Conservation (phyloP, 768 basidiomycete species). For the Sarcomyxa edulis region DNA sequence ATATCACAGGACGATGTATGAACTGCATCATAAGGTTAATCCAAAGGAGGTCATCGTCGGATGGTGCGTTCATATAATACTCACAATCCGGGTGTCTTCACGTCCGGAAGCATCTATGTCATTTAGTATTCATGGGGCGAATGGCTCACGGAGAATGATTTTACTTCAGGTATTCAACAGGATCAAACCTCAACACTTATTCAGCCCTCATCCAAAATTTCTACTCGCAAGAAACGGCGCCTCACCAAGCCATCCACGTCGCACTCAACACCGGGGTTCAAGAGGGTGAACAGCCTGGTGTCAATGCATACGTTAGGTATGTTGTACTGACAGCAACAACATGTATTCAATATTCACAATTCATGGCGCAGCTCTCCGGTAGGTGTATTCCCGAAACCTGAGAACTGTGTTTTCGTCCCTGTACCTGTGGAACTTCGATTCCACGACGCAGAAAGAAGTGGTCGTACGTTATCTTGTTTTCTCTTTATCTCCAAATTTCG, state of each 20-base stretch:
- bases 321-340: too few species aligned
- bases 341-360: constrained; percentile 9
- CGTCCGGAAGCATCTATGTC: not conserved
- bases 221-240: constrained; percentile 87
- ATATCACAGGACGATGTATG: constrained; percentile 91
- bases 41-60: constrained; percentile 90
- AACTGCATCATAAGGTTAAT: constrained; percentile 79
- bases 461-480: constrained; percentile 73
- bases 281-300: constrained; percentile 57
- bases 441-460: constrained; percentile 79
- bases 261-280: constrained; percentile 84
- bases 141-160: too few species aligned
- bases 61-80: constrained; percentile 72
- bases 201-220: constrained; percentile 98
- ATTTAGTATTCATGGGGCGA: constrained; percentile 1
- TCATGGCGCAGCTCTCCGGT: constrained; percentile 65
- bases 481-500: not conserved
- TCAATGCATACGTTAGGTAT: constrained; percentile 85
- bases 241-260: constrained; percentile 86
- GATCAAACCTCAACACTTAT: constrained; percentile 86
- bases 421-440: constrained; percentile 85
- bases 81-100: too few species aligned
- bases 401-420: constrained; percentile 93
- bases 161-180: constrained; percentile 90
- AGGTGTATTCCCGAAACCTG: constrained; percentile 83